A percentile compares a stretch with the other conserved stretches of the same genome.
Conservation (phyloP, 352 stramenopile species). For the Phytophthora foliorum region DNA sequence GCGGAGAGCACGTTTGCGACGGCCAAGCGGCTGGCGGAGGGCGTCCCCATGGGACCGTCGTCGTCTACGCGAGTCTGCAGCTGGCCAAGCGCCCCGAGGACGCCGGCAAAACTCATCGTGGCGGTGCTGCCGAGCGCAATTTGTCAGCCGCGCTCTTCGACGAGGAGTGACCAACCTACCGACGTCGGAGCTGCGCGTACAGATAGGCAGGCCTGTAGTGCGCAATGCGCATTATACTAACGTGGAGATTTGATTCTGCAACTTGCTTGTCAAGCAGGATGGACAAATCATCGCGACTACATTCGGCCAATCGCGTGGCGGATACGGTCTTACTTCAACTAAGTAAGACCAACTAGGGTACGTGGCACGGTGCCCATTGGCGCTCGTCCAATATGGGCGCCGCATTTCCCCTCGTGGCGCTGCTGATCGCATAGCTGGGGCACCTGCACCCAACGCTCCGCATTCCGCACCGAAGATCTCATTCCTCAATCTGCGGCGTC, state of each 20-base stretch:
- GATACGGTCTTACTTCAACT: conserved; percentile 6
- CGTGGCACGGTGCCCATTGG: conserved; percentile 12
- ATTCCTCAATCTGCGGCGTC: conserved; percentile 32
- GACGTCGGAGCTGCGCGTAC: too few relatives aligned
- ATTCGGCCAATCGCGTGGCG: conserved; percentile 8
- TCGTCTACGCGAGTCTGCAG: conserved; percentile 75
- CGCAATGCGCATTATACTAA: too few relatives aligned
- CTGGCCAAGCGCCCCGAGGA: conserved; percentile 68
- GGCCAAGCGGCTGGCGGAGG: conserved; percentile 77
- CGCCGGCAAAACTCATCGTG: conserved; percentile 89
- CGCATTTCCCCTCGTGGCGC: conserved; percentile 6
- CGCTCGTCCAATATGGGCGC: conserved; percentile 1
- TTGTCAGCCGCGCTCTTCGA: conserved; percentile 84
- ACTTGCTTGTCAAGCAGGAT: conserved; percentile 1
- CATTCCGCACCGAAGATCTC: background rate
- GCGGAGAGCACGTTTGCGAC: conserved; percentile 78
- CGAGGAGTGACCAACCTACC: conserved; percentile 61
- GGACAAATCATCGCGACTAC: conserved; percentile 12
- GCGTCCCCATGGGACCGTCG: conserved; percentile 80
- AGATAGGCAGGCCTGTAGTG: too few relatives aligned
- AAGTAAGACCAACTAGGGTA: too few relatives aligned
- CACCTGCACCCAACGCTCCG: background rate
- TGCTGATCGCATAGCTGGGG: background rate
- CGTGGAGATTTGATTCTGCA: conserved; percentile 3
- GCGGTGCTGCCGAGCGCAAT: conserved; percentile 85